phyloP scores from a whole-genome alignment of 1,284 basidiomycete genomes.

The Somion occarium region DNA sequence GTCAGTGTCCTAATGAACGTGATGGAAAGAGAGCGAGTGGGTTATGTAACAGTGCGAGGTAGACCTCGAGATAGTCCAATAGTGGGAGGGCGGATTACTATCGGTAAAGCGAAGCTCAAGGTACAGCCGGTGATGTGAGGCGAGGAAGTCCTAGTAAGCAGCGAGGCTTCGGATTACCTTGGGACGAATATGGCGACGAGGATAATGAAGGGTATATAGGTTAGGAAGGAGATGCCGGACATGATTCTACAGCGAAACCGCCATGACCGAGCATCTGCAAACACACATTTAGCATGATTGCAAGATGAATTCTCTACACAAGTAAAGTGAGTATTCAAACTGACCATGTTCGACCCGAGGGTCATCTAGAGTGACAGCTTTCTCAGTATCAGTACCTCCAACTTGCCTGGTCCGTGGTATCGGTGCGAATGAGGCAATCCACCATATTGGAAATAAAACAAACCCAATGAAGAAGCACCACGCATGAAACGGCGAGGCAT shows the following conservation, averaged over 20 bases:
- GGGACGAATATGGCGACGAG: slow-evolving; percentile 62
- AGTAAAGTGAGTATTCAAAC: slow-evolving; percentile 21
- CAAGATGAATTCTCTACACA: slow-evolving; percentile 1
- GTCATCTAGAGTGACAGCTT: slow-evolving; percentile 69
- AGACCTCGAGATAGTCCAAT: neutral
- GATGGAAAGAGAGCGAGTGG: neutral
- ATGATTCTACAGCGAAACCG: slow-evolving; percentile 68
- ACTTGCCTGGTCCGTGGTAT: slow-evolving; percentile 59
- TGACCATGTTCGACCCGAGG: slow-evolving; percentile 72
- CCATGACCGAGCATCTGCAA: slow-evolving; percentile 64
- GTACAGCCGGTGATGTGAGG: neutral
- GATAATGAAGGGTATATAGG: slow-evolving; percentile 75
- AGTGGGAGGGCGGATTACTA: neutral
- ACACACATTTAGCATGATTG: slow-evolving; percentile 7
- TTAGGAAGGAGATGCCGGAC: slow-evolving; percentile 58
- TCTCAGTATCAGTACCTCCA: slow-evolving; percentile 56
- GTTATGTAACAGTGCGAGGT: neutral
- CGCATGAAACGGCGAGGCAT: slow-evolving; percentile 62
- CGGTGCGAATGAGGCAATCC: slow-evolving; percentile 57
- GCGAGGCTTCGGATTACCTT: slow-evolving; percentile 13
- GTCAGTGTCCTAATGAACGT: neutral
- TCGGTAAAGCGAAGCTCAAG: neutral
- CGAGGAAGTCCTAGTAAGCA: neutral
- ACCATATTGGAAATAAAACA: slow-evolving; percentile 72
- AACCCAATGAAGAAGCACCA: slow-evolving; percentile 77